phyloP scores from a whole-genome alignment of 2,329 filamentous ascomycete species.

The Coniochaeta sp. region DNA sequence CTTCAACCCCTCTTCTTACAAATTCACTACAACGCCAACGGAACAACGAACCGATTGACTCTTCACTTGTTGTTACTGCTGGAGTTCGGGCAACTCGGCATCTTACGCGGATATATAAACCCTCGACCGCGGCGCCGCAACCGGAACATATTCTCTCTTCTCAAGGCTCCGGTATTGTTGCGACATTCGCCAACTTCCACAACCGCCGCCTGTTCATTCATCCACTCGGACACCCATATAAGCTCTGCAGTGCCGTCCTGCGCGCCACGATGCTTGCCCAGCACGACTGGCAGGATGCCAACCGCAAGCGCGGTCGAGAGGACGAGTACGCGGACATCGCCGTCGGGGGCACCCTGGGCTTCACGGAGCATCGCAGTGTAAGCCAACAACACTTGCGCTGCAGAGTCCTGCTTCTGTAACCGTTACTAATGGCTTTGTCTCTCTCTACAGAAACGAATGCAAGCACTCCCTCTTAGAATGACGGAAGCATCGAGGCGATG shows the following conservation, averaged over 20 bases:
- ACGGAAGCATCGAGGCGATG: constrained; percentile 33
- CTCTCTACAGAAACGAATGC: constrained; percentile 42
- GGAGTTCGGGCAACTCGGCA: too few species aligned
- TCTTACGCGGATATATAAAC: too few species aligned
- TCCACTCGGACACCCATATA: too few species aligned
- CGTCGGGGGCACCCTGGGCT: constrained; percentile 29
- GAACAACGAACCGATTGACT: too few species aligned
- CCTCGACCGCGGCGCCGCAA: too few species aligned
- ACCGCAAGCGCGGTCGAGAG: constrained; percentile 38
- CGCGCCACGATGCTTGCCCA: constrained; percentile 28
- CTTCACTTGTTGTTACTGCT: too few species aligned
- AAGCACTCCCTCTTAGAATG: constrained; percentile 43
- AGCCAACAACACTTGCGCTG: constrained; percentile 15
- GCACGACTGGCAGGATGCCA: constrained; percentile 26
- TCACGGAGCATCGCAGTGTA: constrained; percentile 45
- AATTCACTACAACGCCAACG: neutral
- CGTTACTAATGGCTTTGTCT: neutral
- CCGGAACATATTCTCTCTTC: too few species aligned
- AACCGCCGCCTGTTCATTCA: neutral
- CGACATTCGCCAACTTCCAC: neutral
- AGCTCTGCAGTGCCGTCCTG: neutral
- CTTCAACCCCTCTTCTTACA: neutral
- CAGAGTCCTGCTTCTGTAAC: neutral
- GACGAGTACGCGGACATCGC: constrained; percentile 34
- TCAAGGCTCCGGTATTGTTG: too few species aligned